Base-by-base conservation (phyloP, 352 stramenopile genomes). In the Pythium aquatile region DNA sequence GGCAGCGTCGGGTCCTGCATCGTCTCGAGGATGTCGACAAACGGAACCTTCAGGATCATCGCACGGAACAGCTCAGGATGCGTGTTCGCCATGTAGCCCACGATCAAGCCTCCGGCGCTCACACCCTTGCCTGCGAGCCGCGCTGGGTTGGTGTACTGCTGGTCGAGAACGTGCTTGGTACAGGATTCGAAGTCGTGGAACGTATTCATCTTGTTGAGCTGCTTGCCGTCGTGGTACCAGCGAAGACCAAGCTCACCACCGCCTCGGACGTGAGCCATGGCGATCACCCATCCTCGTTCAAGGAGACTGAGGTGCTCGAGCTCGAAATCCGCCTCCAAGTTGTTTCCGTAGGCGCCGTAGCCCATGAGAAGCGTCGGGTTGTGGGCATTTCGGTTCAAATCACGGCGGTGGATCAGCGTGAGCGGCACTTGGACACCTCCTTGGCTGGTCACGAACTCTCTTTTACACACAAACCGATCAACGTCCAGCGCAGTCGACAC, bases 341-440 rank as follows among this genome's bases (percentile, higher is more conserved):
- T 96, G 26, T 74, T 89, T 2, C 91, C 91, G 44, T 98, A 98
- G 1, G 91, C 88, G 11, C 91, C 91, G 62, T 98, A 98, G 28
- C 85, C 89, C 39, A 96, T 65, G 16, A 97, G 61, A 2, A 97
- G 71, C n/a, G 91, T 92, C 30, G 87, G 87, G 68, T 94, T 93
- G 35, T 77, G 58, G 3, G 77, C 78, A 63, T 91, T 77, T 2
- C 74, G 40, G 2, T 60, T 55, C 17, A 94, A 44, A 61, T 87
- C 74, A 1, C 73, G 81, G n/a, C 63, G 78, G 51, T 94, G 82
- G 33, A 94, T 78, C n/a, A 96, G 70, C 20, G 87, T 96, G 49
- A 96, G 35, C 1, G 87, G 87, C 1, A 96, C 83, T 14, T 80
- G 63, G 11, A 81, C 73, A 7, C 53, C 66, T 24, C 49, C 66